Base-by-base conservation (phyloP, 331 rosid genomes). In the Spiraea crenata region DNA sequence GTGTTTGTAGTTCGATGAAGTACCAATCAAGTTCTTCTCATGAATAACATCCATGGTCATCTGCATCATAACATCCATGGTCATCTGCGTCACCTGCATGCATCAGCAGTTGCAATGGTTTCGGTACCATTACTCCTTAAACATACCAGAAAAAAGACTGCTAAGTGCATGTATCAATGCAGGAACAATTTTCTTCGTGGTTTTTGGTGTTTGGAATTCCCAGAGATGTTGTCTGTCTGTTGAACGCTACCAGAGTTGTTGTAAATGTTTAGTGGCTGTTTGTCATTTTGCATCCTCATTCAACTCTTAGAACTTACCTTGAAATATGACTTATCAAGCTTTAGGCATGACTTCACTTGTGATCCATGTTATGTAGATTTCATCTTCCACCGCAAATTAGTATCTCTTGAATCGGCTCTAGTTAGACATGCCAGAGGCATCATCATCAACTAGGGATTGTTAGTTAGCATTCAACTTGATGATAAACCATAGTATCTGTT, bases 81-180 rank as follows among this genome's bases (percentile, higher is more conserved):
- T 75, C 64, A 63, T 74, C 80, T 70, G 76, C 70, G 64, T 70
- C 75, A 55, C 76, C 79, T 76, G 68, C 76, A 56, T 75, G 80
- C 75, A 48, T 49, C 71, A 58, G 76, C 74, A 42, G 74, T 74
- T 35, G 60, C 72, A 66, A 85, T 87, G 92, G 91, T 87, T 90
- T 87, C 63, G 84, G 77, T 85, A 85, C 91, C 92, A 85, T 74
- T 68, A 54, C 64, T 72, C 57, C 74, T 68, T 42, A 71, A 46
- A 56, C 47, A 35, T 71, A 51, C 67, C 74, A 38, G 84, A 80
- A 66, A 77, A 64, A 20, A 63, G 63, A 75, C 76, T 76, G 73
- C 85, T 65, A 57, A 60, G 52, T 65, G 70, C 69, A 70, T 69
- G 69, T 74, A 40, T 17, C 56, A 48, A 25, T 46, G 75, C 76